A percentile compares a stretch with the other conserved stretches of the same genome.
Evolutionary conservation across 306 rosid genomes (phyloP).

Genomic region (Fragaria vesca): DNA sequence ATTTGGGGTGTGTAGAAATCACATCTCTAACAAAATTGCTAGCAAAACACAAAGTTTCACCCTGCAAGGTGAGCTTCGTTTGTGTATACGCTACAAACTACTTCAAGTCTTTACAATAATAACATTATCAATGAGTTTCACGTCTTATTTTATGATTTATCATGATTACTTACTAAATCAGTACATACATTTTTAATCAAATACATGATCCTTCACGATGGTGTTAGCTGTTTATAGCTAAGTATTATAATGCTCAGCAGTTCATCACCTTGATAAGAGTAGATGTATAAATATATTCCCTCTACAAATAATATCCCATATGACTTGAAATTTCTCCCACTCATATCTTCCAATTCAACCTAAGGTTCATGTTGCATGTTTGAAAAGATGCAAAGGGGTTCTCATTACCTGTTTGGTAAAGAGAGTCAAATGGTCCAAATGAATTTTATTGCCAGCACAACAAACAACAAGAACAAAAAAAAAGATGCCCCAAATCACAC

Average conservation of each 20-base stretch:
- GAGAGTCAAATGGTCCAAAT: conserved; percentile 50
- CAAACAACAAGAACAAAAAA: conserved; percentile 21
- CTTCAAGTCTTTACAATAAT: neutral
- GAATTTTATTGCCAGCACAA: conserved; percentile 41
- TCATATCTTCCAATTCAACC: neutral
- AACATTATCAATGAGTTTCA: neutral
- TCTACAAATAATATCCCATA: conserved; percentile 21
- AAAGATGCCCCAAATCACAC: conserved; percentile 58
- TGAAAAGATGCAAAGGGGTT: conserved; percentile 44
- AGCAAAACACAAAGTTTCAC: neutral
- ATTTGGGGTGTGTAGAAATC: too few relatives aligned
- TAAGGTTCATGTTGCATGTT: conserved; percentile 12
- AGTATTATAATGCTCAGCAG: neutral
- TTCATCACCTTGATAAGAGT: neutral
- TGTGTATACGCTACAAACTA: neutral
- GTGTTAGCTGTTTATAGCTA: neutral
- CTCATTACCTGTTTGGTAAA: conserved; percentile 57
- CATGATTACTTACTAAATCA: neutral
- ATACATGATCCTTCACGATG: neutral
- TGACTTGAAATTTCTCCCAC: conserved; percentile 28
- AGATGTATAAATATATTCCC: neutral
- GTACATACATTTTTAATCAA: neutral
- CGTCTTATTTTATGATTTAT: neutral
- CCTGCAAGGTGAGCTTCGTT: neutral
- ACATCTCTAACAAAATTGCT: neutral